Conservation (phyloP, 1,284 basidiomycete species). For the Vanrija sp. region DNA sequence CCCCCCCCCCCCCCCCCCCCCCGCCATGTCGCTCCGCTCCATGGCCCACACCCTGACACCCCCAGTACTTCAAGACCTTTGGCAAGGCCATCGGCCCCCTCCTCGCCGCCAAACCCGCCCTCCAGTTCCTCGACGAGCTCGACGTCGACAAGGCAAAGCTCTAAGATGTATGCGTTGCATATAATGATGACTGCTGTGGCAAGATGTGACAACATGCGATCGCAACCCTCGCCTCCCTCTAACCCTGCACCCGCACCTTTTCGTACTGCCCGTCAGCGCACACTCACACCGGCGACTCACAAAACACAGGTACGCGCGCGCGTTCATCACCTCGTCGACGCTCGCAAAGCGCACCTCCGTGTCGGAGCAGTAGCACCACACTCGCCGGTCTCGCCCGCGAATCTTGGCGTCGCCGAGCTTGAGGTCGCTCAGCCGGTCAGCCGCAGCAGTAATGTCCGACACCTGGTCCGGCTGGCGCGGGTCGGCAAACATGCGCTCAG, state of each 20-base stretch:
- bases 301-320: conserved; percentile 74
- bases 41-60: not conserved
- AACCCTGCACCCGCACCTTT: conserved; percentile 3
- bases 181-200: too few species aligned
- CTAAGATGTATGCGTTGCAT: not conserved
- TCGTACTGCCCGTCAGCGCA: conserved; percentile 19
- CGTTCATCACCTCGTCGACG: conserved; percentile 80
- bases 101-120: not conserved
- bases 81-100: not conserved
- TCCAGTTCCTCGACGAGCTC: not conserved
- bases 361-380: conserved; percentile 84
- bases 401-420: too few species aligned
- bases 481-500: conserved; percentile 30
- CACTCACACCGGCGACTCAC: conserved; percentile 23
- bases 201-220: too few species aligned
- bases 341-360: conserved; percentile 71
- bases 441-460: not conserved
- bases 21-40: not conserved
- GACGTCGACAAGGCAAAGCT: conserved; percentile 1
- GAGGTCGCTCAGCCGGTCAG: not conserved
- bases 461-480: too few species aligned
- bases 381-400: conserved; percentile 50
- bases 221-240: too few species aligned
- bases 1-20: not conserved
- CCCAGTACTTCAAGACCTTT: conserved; percentile 2